phyloP scores from a whole-genome alignment of 495 filamentous ascomycete genomes.

The Niebla homalea region DNA sequence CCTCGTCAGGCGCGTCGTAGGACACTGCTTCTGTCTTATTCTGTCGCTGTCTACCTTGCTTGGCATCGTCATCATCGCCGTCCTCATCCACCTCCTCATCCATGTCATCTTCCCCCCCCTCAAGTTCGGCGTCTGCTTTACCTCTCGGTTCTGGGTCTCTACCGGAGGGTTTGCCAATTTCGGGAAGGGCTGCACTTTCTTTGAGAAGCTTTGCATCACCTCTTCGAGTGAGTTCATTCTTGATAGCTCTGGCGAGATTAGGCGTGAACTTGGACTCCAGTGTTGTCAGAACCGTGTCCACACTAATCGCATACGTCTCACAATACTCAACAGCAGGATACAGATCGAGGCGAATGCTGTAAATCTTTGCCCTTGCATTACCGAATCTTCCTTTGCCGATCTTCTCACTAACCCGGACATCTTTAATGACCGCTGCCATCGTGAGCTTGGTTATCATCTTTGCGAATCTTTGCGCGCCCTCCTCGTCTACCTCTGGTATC shows the following conservation, averaged over 20 bases:
- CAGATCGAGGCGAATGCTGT: slow-evolving; percentile 66
- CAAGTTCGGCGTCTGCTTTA: slow-evolving; percentile 25
- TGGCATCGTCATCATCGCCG: slow-evolving; percentile 76
- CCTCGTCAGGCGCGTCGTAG: slow-evolving; percentile 86
- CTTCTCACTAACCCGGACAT: slow-evolving; percentile 63
- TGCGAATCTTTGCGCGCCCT: slow-evolving; percentile 65
- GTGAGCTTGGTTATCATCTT: slow-evolving; percentile 86
- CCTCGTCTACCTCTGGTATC: slow-evolving; percentile 54
- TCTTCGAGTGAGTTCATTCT: slow-evolving; percentile 69
- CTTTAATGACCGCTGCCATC: slow-evolving; percentile 74
- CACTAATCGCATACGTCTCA: slow-evolving; percentile 68
- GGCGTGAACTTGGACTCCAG: slow-evolving; percentile 72
- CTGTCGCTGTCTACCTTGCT: slow-evolving; percentile 56
- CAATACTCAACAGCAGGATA: slow-evolving; percentile 75
- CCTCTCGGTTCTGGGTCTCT: slow-evolving; percentile 43
- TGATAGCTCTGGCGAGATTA: slow-evolving; percentile 49
- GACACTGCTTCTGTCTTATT: slow-evolving; percentile 69
- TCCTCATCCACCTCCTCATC: slow-evolving; percentile 50
- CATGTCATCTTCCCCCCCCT: slow-evolving; percentile 54
- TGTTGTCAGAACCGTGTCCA: slow-evolving; percentile 59
- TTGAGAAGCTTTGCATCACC: slow-evolving; percentile 46
- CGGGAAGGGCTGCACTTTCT: slow-evolving; percentile 55
- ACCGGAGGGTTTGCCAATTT: slow-evolving; percentile 68
- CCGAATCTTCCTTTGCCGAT: slow-evolving; percentile 49
- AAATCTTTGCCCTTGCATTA: slow-evolving; percentile 64